Evolutionary conservation across 2,329 filamentous ascomycete species (phyloP), one percentile per base, ranked within the genome.

Genomic region (Pseudocercospora fuligena): DNA sequence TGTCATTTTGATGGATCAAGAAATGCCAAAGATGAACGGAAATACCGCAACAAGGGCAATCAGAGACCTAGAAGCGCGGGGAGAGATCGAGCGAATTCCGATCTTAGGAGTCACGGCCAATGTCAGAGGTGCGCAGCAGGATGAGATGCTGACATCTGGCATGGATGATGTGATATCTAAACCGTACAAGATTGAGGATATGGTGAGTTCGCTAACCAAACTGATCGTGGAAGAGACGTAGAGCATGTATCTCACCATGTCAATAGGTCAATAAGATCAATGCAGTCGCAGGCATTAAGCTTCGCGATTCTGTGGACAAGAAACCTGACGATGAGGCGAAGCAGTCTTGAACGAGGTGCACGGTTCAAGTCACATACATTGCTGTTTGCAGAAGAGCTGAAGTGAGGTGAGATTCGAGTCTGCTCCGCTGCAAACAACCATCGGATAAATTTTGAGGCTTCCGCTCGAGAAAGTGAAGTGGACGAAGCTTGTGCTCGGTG

Each of bases 101-200:
- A 76, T 78, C 11, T 60, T 79, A 2, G 77, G 76, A 6, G 75
- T 79, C 5, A 77, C 75, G 3, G 77, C 77, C 14, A 78, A 79
- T 53, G 76, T 75, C n/a, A 57, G 77, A 5, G 70, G 70, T 9
- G 76, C 73, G 49, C 77, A 79, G 60, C 69, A 74, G 47, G 66
- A 75, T 5, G 72, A 73, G 33, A 77, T 77, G 75, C 46, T 72
- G 6, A 60, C 71, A 19, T 69, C 68, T 19, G 77, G 77, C 8
- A 78, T 79, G 76, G 73, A 77, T 64, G 73, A 73, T 54, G 72
- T 76, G 7, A 71, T 78, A 7, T 70, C 66, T 7, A 78, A 78
- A 64, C 76, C 76, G 2, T 78, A 76, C 66, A 76, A 73, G 61
- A 74, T 77, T 40, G 72, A 76, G 21, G 74, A 76, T 1, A 66